phyloP scores from a whole-genome alignment of 139 green algal genomes.

The Coelastrella sp. region DNA sequence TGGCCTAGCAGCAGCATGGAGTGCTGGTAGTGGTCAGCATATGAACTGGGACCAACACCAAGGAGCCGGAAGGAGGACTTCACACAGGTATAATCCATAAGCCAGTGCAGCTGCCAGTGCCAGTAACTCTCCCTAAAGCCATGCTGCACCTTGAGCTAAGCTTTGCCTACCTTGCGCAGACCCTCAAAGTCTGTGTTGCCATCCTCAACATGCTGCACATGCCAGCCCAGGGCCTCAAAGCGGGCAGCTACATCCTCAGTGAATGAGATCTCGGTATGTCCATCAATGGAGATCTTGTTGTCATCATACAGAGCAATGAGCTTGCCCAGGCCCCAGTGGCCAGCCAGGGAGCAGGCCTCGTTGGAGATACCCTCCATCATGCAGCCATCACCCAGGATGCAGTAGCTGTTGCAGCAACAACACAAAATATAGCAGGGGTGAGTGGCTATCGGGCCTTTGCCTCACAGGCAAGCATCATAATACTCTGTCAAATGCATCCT shows the following conservation, averaged over 20 bases:
- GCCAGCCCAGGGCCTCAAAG: conserved; percentile 94
- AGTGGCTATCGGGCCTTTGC: neutral
- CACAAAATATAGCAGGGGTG: neutral
- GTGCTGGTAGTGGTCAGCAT: neutral
- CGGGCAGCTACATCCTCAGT: conserved; percentile 97
- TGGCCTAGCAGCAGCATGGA: neutral
- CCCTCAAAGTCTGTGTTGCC: conserved; percentile 96
- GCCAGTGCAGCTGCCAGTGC: too few relatives aligned
- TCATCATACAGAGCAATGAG: conserved; percentile 99
- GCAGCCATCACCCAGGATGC: conserved; percentile 98
- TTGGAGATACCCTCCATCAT: conserved; percentile 99
- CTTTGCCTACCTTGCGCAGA: conserved; percentile 75
- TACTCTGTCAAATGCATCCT: neutral
- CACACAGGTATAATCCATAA: too few relatives aligned
- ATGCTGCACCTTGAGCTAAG: too few relatives aligned
- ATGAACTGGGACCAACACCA: neutral
- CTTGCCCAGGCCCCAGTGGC: conserved; percentile 99
- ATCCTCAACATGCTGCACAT: conserved; percentile 82
- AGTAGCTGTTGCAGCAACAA: conserved; percentile 79
- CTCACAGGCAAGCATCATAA: neutral
- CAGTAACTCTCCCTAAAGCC: too few relatives aligned
- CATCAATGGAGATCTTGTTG: conserved; percentile 99
- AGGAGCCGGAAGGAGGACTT: too few relatives aligned
- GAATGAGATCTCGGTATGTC: conserved; percentile 99
- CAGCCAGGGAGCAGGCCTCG: conserved; percentile 96